Evolutionary conservation across 31 red algal genomes (phyloP).

Genomic region (Asparagopsis taxiformis): DNA sequence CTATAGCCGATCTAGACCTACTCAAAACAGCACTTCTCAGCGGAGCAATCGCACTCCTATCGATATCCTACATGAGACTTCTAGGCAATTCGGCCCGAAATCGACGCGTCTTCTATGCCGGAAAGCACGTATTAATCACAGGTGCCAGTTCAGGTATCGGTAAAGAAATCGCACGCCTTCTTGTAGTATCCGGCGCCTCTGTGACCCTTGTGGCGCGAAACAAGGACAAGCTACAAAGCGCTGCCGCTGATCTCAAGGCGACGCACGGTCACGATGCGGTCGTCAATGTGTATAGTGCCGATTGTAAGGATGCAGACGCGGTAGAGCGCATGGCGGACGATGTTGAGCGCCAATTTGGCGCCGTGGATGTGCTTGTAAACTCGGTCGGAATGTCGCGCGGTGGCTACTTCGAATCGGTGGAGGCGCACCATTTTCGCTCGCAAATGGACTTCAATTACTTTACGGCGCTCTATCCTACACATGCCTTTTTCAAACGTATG

Average conservation of each 20-base stretch:
- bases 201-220: slow-evolving; percentile 65
- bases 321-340: slow-evolving; percentile 46
- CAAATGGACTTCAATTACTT: slow-evolving; percentile 76
- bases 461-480: slow-evolving; percentile 63
- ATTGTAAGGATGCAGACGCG: slow-evolving; percentile 39
- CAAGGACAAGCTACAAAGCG: slow-evolving; percentile 27
- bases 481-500: slow-evolving; percentile 73
- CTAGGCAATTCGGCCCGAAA: background rate
- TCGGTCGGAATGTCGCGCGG: slow-evolving; percentile 58
- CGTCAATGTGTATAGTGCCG: slow-evolving; percentile 40
- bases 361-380: slow-evolving; percentile 76
- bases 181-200: slow-evolving; percentile 22
- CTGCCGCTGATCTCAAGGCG: slow-evolving; percentile 33
- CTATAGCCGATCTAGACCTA: no score
- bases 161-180: slow-evolving; percentile 41
- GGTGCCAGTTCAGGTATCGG: slow-evolving; percentile 90
- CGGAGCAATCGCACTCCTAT: slow-evolving; percentile 14
- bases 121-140: slow-evolving; percentile 74
- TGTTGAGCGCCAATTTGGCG: slow-evolving; percentile 44
- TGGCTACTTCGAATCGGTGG: slow-evolving; percentile 75
- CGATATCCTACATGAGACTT: slow-evolving; percentile 41
- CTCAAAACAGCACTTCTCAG: slow-evolving; percentile 17
- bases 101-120: slow-evolving; percentile 37
- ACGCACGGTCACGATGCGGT: background rate
- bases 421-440: slow-evolving; percentile 11